Evolutionary conservation across 441 rosid genomes (phyloP).

Genomic region (Raphanus hybrid): DNA sequence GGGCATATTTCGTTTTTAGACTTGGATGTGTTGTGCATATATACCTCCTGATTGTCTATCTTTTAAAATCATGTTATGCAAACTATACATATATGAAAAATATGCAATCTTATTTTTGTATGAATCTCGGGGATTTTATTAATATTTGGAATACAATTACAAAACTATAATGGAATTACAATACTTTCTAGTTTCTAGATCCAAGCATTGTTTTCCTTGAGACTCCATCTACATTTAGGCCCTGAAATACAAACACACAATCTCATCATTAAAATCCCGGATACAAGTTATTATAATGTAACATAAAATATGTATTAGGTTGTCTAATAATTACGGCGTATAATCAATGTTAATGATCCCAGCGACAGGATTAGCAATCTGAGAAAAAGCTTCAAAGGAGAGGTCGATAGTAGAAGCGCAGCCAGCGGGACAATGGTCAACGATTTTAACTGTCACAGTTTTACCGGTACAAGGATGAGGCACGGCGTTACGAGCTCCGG

Average conservation of each 20-base stretch:
- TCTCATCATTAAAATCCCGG: neutral
- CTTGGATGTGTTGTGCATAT: neutral
- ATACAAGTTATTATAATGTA: neutral
- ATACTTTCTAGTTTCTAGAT: neutral
- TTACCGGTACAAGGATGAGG: conserved; percentile 49
- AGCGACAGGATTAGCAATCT: conserved; percentile 49
- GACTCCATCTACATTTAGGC: conserved; percentile 16
- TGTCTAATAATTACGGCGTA: neutral
- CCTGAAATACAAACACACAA: conserved; percentile 24
- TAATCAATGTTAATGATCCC: conserved; percentile 48
- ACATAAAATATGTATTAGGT: neutral
- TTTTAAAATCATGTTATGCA: neutral
- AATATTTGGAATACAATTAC: neutral
- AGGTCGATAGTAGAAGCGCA: conserved; percentile 50
- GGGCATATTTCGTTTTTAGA: neutral
- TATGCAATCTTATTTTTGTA: neutral
- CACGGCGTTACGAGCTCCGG: conserved; percentile 44
- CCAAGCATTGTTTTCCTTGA: conserved; percentile 1
- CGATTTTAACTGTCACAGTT: conserved; percentile 48
- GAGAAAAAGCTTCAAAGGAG: conserved; percentile 50
- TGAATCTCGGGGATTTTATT: conserved; percentile 5
- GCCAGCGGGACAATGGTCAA: conserved; percentile 44
- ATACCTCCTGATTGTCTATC: neutral
- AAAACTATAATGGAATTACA: neutral
- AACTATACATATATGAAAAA: neutral